phyloP scores from a whole-genome alignment of 140 eudicot species.

The Oenanthe javanica region DNA sequence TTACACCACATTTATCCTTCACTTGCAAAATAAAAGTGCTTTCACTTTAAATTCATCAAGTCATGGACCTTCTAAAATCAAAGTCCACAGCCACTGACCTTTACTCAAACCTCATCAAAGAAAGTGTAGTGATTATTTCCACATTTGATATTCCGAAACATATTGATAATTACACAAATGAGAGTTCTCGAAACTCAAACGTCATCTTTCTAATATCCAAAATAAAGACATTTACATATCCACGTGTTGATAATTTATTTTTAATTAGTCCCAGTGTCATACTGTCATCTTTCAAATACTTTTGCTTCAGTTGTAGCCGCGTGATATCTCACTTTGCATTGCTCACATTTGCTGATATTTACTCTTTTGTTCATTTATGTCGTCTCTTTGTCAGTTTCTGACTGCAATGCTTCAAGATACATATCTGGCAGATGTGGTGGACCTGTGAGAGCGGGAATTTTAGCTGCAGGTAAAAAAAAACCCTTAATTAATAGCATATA shows the following conservation, averaged over 20 bases:
- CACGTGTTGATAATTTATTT: neutral
- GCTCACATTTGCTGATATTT: conserved; percentile 11
- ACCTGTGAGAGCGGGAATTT: conserved; percentile 30
- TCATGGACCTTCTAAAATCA: neutral
- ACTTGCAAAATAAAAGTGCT: neutral
- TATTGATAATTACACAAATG: neutral
- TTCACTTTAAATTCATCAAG: neutral
- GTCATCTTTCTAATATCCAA: neutral
- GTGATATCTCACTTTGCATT: neutral
- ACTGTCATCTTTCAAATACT: neutral
- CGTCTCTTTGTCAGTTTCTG: conserved; percentile 20
- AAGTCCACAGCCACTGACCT: neutral
- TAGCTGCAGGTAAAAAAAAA: conserved; percentile 35
- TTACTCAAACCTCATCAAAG: neutral
- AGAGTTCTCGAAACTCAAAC: neutral
- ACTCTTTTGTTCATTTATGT: neutral
- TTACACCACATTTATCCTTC: neutral
- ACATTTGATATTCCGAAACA: neutral
- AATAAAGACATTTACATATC: neutral
- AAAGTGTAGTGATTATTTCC: neutral
- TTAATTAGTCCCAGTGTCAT: neutral
- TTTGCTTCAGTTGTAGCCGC: neutral
- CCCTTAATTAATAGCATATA: neutral
- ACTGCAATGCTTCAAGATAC: conserved; percentile 32
- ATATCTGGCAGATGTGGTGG: conserved; percentile 49